phyloP scores from a whole-genome alignment of 768 basidiomycete genomes.

The Astraeus odoratus region DNA sequence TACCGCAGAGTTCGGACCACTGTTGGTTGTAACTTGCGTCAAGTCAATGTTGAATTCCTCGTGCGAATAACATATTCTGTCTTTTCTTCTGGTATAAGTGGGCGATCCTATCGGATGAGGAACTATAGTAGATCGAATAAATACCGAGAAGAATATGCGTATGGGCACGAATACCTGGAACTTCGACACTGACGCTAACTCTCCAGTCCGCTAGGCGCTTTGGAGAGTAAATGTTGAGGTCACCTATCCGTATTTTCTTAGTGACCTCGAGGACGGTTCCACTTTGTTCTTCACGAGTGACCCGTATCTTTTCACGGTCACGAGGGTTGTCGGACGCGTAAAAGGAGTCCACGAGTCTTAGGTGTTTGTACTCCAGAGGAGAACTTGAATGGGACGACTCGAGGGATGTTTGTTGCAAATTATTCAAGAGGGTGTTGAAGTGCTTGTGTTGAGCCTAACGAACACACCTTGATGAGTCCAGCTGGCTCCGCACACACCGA shows the following conservation, averaged over 20 bases:
- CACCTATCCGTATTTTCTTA: conserved; percentile 76
- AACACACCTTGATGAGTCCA: conserved; percentile 10
- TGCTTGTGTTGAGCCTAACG: conserved; percentile 77
- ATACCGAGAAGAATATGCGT: background rate
- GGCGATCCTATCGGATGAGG: conserved; percentile 59
- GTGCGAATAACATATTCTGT: conserved; percentile 89
- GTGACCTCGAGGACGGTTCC: conserved; percentile 57
- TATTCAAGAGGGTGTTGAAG: conserved; percentile 84
- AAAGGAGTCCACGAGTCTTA: conserved; percentile 74
- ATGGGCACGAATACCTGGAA: conserved; percentile 54
- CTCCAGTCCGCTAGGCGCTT: conserved; percentile 85
- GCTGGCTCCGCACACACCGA: conserved; percentile 1
- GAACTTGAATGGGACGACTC: conserved; percentile 46
- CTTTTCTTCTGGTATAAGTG: conserved; percentile 66
- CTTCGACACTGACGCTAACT: conserved; percentile 87
- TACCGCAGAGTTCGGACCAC: conserved; percentile 44
- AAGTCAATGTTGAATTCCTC: conserved; percentile 92
- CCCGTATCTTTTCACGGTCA: conserved; percentile 59
- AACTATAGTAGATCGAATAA: conserved; percentile 32
- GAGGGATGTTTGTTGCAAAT: conserved; percentile 53
- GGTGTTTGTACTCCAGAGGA: conserved; percentile 70
- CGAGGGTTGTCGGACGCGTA: conserved; percentile 39
- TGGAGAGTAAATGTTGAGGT: conserved; percentile 84
- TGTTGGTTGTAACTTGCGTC: conserved; percentile 74
- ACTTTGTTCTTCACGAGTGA: conserved; percentile 77